phyloP scores from a whole-genome alignment of 192 early-diverging fungal species.

The Coemansia sp. region DNA sequence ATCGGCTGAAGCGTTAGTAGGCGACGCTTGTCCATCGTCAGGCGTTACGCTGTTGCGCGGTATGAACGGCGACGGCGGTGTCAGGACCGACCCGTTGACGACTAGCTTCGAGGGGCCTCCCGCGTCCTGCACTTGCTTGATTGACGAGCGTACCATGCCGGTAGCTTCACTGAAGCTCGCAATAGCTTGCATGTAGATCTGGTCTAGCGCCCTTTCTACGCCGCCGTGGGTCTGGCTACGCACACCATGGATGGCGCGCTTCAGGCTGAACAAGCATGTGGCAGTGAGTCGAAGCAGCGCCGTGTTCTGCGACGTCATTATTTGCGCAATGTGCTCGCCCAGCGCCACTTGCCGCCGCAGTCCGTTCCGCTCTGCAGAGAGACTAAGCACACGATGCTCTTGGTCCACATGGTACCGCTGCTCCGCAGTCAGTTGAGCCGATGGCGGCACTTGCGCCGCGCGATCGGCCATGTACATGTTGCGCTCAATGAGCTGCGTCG shows the following conservation, averaged over 20 bases:
- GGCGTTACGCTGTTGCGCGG: conserved; percentile 9
- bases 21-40: neutral
- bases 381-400: conserved; percentile 42
- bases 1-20: neutral
- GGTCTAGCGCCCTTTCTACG: conserved; percentile 25
- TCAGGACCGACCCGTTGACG: conserved; percentile 33
- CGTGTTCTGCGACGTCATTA: conserved; percentile 31
- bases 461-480: conserved; percentile 40
- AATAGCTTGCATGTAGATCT: conserved; percentile 53
- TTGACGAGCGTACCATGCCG: conserved; percentile 26
- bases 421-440: conserved; percentile 47
- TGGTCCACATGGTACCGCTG: conserved; percentile 52
- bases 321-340: conserved; percentile 32
- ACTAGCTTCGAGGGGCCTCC: conserved; percentile 37
- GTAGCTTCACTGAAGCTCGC: conserved; percentile 44
- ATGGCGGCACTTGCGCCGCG: conserved; percentile 38
- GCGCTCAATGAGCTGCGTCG: conserved; percentile 39
- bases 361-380: conserved; percentile 47
- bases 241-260: conserved; percentile 23
- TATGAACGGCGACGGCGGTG: conserved; percentile 44
- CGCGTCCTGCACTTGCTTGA: conserved; percentile 31
- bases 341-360: conserved; percentile 43
- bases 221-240: neutral
- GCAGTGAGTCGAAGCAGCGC: conserved; percentile 40
- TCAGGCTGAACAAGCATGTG: conserved; percentile 38